These are phyloP conservation scores for Artemisia annua DNA, from an alignment of 129 eudicot species.

Conservation along the genomic window DNA sequence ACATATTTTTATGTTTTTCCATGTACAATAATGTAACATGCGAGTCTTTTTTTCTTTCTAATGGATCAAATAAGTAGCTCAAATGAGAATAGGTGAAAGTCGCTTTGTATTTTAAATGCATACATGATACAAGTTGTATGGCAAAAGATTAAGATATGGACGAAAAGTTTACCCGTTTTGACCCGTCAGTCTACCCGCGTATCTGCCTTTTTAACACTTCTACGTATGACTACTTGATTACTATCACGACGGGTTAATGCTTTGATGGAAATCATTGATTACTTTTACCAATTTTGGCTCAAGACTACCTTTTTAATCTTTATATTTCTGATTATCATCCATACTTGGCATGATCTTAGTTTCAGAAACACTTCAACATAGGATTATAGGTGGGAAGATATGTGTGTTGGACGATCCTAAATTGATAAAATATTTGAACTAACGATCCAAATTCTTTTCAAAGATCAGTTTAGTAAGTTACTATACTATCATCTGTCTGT, in stretches of 20 bases:
- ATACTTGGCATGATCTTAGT: not conserved
- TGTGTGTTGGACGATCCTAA: not conserved
- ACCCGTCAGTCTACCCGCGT: not conserved
- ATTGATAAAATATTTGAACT: too few relatives aligned
- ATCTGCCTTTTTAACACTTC: not conserved
- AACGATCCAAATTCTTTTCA: not conserved
- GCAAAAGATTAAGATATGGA: not conserved
- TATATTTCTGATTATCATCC: not conserved
- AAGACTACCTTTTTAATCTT: conserved; percentile 7
- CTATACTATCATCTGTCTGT: not conserved
- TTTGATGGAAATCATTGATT: not conserved
- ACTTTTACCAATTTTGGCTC: conserved; percentile 1
- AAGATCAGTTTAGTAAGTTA: conserved; percentile 3
- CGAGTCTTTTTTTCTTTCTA: not conserved
- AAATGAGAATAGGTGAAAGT: not conserved
- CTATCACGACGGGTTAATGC: not conserved
- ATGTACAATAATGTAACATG: not conserved
- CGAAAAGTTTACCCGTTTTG: not conserved
- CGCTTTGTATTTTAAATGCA: not conserved
- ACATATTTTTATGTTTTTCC: not conserved
- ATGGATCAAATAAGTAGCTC: not conserved
- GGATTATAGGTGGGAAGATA: not conserved
- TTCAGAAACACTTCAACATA: not conserved
- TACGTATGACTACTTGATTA: not conserved
- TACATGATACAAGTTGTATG: not conserved